Evolutionary conservation across 176 grass and related monocot genomes (phyloP).

Genomic region (Aegilops bicornis): DNA sequence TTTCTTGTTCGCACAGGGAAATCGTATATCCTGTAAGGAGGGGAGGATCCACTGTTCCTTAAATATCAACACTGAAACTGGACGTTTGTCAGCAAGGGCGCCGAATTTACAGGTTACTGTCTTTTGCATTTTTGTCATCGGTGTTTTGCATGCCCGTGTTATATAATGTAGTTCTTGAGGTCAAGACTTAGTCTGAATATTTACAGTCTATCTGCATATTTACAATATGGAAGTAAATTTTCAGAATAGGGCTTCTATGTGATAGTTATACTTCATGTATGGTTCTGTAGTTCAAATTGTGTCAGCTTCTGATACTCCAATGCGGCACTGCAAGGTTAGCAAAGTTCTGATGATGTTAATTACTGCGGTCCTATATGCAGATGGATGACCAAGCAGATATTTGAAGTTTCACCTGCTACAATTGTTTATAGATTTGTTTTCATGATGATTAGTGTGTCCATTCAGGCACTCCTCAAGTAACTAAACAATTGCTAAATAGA

Average conservation of each 20-base stretch:
- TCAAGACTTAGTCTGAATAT: background rate
- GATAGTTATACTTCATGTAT: slow-evolving; percentile 20
- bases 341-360: background rate
- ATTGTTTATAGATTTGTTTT: background rate
- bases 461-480: background rate
- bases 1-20: slow-evolving; percentile 52
- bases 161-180: slow-evolving; percentile 5
- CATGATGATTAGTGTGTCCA: background rate
- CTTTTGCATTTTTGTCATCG: slow-evolving; percentile 10
- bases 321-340: background rate
- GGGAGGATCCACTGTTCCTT: slow-evolving; percentile 88
- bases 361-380: background rate
- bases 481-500: background rate
- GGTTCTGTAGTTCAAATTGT: background rate
- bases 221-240: too few relatives aligned
- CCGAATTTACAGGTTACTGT: slow-evolving; percentile 88
- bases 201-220: background rate
- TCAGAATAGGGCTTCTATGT: background rate
- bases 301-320: slow-evolving; percentile 3
- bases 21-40: slow-evolving; percentile 82
- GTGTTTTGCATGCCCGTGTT: background rate
- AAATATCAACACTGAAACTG: slow-evolving; percentile 99
- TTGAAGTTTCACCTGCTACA: background rate
- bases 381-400: background rate
- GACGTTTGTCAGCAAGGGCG: slow-evolving; percentile 85